phyloP scores from a whole-genome alignment of 2,329 filamentous ascomycete species.

The Emericellopsis cladophorae region DNA sequence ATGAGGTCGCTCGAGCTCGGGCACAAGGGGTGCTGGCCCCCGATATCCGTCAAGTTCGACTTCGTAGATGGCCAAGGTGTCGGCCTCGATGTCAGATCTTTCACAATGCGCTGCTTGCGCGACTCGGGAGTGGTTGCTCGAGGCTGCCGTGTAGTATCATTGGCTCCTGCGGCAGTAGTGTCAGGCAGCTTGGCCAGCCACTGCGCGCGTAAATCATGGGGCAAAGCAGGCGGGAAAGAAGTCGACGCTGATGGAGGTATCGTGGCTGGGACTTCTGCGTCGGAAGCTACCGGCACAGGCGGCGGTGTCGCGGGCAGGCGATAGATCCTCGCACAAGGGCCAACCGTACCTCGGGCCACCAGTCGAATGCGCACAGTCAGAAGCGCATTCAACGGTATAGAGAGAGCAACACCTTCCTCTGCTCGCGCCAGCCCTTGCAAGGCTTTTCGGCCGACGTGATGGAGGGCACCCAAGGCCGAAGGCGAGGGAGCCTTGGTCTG shows the following conservation, averaged over 20 bases:
- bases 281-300: conserved; percentile 12
- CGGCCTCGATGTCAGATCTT: conserved; percentile 29
- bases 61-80: conserved; percentile 17
- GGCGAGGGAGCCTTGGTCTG: conserved; percentile 2
- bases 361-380: conserved; percentile 57
- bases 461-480: conserved; percentile 3
- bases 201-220: conserved; percentile 43
- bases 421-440: conserved; percentile 5
- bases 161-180: neutral
- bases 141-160: no score
- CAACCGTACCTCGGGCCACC: conserved; percentile 56
- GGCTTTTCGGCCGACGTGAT: no score
- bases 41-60: conserved; percentile 23
- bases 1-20: conserved; percentile 66
- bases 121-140: neutral
- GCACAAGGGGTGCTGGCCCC: conserved; percentile 54
- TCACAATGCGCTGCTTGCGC: conserved; percentile 30
- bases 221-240: conserved; percentile 15
- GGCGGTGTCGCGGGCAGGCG: conserved; percentile 43
- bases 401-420: conserved; percentile 3
- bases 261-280: conserved; percentile 33
- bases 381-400: conserved; percentile 23
- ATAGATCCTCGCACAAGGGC: conserved; percentile 70
- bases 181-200: conserved; percentile 55
- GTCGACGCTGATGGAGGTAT: conserved; percentile 14